A percentile compares a stretch with the other conserved stretches of the same genome.
phyloP scores from a whole-genome alignment of 1,139 yeast species.

The Arxiozyma telluris region DNA sequence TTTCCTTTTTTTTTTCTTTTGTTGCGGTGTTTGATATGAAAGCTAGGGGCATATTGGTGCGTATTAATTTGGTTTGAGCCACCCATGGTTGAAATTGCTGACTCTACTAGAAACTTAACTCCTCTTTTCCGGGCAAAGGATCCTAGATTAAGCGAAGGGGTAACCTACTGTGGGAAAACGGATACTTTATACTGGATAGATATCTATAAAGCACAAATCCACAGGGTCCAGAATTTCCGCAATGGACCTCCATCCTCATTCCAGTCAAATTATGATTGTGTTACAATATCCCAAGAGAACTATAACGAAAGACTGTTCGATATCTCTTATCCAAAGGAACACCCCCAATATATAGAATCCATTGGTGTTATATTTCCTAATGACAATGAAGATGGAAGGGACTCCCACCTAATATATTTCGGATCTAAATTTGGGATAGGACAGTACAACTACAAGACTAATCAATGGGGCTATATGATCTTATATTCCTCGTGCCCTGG shows the following conservation, averaged over 20 bases:
- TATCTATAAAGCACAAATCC: constrained; percentile 50
- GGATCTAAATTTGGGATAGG: constrained; percentile 55
- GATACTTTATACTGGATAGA: constrained; percentile 63
- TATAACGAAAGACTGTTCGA: constrained; percentile 12
- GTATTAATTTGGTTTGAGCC: no score
- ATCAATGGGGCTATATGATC: constrained; percentile 37
- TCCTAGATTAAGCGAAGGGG: constrained; percentile 56
- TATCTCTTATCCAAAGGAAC: constrained; percentile 1
- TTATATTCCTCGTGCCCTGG: constrained; percentile 35
- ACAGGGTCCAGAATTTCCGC: constrained; percentile 31
- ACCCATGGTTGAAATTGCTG: constrained; percentile 3
- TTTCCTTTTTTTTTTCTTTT: no score
- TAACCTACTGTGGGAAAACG: constrained; percentile 51
- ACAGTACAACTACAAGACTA: constrained; percentile 38
- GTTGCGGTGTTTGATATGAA: no score
- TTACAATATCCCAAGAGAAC: constrained; percentile 24
- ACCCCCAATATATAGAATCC: constrained; percentile 29
- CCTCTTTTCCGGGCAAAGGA: constrained; percentile 25
- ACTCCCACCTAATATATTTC: constrained; percentile 31
- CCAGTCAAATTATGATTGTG: constrained; percentile 33
- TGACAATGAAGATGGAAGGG: constrained; percentile 30
- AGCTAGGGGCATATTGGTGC: no score
- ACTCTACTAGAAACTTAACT: neutral
- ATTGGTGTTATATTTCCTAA: constrained; percentile 58
- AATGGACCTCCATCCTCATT: neutral